These are phyloP conservation scores for Monosporascus sp. DNA, from an alignment of 2,329 filamentous ascomycete species.

Conservation along the genomic window DNA sequence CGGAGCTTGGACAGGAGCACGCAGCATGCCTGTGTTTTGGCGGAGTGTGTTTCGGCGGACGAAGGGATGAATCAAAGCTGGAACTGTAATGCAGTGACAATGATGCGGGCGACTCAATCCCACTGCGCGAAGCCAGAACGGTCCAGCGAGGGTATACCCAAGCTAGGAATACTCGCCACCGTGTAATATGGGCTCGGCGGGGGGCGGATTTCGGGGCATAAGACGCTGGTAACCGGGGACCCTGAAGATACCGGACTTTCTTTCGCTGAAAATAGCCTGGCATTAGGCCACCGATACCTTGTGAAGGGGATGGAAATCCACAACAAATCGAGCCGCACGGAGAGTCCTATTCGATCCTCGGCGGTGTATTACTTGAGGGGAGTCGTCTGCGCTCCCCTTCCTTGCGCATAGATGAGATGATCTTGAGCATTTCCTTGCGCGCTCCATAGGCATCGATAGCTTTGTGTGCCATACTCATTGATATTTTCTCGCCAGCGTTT, in stretches of 20 bases:
- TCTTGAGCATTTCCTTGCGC: constrained; percentile 84
- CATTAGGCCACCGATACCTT: neutral
- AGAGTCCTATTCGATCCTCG: constrained; percentile 36
- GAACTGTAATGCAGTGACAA: neutral
- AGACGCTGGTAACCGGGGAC: neutral
- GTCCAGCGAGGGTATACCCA: neutral
- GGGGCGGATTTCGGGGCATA: neutral
- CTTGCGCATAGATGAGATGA: constrained; percentile 80
- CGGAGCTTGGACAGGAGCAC: neutral
- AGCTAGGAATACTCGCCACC: neutral
- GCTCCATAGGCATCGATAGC: constrained; percentile 75
- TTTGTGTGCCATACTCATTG: constrained; percentile 87
- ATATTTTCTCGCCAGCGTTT: constrained; percentile 78
- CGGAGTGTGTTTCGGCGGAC: neutral
- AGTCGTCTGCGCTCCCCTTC: constrained; percentile 73
- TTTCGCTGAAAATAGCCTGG: neutral
- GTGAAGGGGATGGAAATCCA: neutral
- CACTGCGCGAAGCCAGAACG: neutral
- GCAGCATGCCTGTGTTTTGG: neutral
- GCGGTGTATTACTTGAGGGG: constrained; percentile 35
- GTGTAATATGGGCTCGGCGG: neutral
- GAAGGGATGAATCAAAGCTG: neutral
- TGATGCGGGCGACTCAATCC: neutral
- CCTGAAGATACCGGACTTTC: neutral
- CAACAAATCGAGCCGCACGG: neutral